Evolutionary conservation across 495 filamentous ascomycete species (phyloP).

Genomic region (Sporormia fimetaria): DNA sequence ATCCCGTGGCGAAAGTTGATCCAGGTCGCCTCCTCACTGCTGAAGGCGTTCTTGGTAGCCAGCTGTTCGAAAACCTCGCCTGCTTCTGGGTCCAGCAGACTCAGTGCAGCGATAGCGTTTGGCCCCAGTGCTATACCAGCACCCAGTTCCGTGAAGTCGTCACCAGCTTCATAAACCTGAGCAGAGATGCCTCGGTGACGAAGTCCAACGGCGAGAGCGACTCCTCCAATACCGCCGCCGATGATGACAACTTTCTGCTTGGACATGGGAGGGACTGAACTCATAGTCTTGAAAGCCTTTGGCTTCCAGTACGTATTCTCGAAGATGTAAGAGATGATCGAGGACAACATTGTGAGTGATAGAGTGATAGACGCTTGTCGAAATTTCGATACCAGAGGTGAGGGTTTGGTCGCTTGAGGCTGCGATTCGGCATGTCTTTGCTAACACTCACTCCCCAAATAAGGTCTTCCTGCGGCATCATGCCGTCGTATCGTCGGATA

Average conservation of each 20-base stretch:
- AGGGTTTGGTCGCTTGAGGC: too few species aligned
- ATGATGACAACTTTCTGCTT: constrained; percentile 31
- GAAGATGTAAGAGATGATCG: too few species aligned
- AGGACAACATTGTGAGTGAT: too few species aligned
- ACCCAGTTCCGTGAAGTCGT: constrained; percentile 36
- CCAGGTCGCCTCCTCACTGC: constrained; percentile 21
- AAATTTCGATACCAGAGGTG: too few species aligned
- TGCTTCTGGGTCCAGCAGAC: constrained; percentile 14
- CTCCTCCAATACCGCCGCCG: constrained; percentile 28
- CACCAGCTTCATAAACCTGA: constrained; percentile 45
- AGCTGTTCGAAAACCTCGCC: constrained; percentile 18
- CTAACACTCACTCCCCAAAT: too few species aligned
- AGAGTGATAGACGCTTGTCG: too few species aligned
- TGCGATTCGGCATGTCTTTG: too few species aligned
- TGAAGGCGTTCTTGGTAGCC: constrained; percentile 34
- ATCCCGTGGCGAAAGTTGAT: constrained; percentile 11
- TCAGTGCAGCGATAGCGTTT: constrained; percentile 21
- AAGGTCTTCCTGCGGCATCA: too few species aligned
- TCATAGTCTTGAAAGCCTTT: too few species aligned
- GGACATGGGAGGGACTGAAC: too few species aligned
- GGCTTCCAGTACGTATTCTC: too few species aligned
- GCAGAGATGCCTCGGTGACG: constrained; percentile 30
- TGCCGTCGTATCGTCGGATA: too few species aligned
- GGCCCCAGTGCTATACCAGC: constrained; percentile 25
- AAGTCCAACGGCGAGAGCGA: constrained; percentile 26